These are phyloP conservation scores for Stachybotrys elegans DNA, from an alignment of 2,329 filamentous ascomycete genomes.

Conservation along the genomic window DNA sequence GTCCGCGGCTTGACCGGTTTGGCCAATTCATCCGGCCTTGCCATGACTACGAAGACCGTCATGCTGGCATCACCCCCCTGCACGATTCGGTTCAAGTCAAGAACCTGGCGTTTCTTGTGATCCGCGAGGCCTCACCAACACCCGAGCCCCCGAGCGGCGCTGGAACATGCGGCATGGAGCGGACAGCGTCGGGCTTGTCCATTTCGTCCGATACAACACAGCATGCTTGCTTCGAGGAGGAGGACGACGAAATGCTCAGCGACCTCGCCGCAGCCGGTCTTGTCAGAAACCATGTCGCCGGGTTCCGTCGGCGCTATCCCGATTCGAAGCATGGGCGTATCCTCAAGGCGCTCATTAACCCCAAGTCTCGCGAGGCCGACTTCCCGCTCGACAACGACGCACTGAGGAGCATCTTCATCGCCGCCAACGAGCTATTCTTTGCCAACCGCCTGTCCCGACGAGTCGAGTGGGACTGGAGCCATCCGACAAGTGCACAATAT, in stretches of 20 bases:
- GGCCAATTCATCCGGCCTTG: neutral
- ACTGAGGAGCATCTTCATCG: slow-evolving; percentile 53
- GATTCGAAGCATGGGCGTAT: slow-evolving; percentile 53
- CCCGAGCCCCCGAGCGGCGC: slow-evolving; percentile 14
- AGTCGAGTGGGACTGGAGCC: slow-evolving; percentile 59
- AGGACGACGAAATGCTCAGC: slow-evolving; percentile 31
- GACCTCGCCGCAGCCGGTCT: slow-evolving; percentile 43
- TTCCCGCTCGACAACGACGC: slow-evolving; percentile 53
- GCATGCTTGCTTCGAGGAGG: slow-evolving; percentile 18
- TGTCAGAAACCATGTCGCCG: slow-evolving; percentile 43
- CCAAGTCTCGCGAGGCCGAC: slow-evolving; percentile 36
- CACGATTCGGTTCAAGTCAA: slow-evolving; percentile 23
- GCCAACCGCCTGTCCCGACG: slow-evolving; percentile 48
- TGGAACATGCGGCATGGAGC: slow-evolving; percentile 33
- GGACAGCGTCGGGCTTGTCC: slow-evolving; percentile 43
- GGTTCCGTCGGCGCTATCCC: slow-evolving; percentile 36
- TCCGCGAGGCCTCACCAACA: slow-evolving; percentile 26
- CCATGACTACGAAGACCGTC: slow-evolving; percentile 8
- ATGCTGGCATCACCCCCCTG: slow-evolving; percentile 9
- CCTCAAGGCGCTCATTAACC: slow-evolving; percentile 51
- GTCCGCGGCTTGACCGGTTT: slow-evolving; percentile 12
- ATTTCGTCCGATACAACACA: slow-evolving; percentile 37
- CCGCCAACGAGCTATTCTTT: slow-evolving; percentile 61
- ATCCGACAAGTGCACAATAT: slow-evolving; percentile 43
- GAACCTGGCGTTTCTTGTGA: slow-evolving; percentile 32